Evolutionary conservation across 768 basidiomycete species (phyloP), one percentile per base, ranked within the genome.

Genomic region (Pleurotus djamor): DNA sequence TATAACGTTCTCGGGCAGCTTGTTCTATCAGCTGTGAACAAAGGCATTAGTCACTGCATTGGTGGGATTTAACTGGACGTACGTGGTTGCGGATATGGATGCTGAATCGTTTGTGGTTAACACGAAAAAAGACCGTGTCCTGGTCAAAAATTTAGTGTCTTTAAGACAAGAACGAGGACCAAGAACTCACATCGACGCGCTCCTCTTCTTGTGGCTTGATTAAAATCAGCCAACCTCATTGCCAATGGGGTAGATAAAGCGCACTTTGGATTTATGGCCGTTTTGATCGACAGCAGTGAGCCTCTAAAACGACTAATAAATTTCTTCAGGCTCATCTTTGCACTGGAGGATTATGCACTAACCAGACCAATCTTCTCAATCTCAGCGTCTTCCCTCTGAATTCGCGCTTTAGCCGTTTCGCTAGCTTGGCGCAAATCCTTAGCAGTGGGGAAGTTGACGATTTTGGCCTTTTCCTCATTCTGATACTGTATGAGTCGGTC

Each of bases 91-190:
- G 88, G 55, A 97, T 85, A 65, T 92, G 87, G 35, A 93, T 78
- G 64, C 90, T 87, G 72, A 95, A 96, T 65, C 85, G 89, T 64
- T 94, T 89, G 68, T 88, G 91, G 74, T 98, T 98, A 50, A 98
- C 83, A 50, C 92, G 85, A 68, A 97, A 91, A 71, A 87, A 86
- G 36, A 92, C 82, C 2, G 77, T 77, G 14, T 91, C 85, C 88
- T 94, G 35, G 8, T 51, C 62, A 4, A 66, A 49, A 43, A 61
- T 49, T 57, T 10, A 48, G 47, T 66, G 21, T 28, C 21, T 28
- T 28, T 28, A 28, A 28, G 21, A 38, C 58, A 36, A 57, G 17
- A 48, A 51, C 43, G n/a, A 14, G 43, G 44, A 35, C 8, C 35
- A 13, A 52, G 9, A 9, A 70, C 86, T 73, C 65, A 92, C 93